A percentile compares a stretch with the other conserved stretches of the same genome.
Evolutionary conservation across 1,139 yeast species (phyloP).

Genomic region (Insectozyma bohioensis): DNA sequence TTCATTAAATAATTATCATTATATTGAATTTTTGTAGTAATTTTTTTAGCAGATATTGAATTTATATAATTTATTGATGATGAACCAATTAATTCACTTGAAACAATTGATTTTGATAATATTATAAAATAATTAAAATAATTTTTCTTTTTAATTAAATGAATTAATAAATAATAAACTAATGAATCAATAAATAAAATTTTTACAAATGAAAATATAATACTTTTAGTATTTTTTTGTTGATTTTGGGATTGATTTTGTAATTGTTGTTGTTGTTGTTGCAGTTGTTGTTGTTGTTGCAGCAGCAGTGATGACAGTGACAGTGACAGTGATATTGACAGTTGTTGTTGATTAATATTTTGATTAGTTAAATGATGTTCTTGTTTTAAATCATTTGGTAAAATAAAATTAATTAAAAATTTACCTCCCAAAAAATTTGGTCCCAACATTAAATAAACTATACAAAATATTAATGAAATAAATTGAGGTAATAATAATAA

Average conservation of each 20-base stretch:
- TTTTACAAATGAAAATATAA: constrained; percentile 20
- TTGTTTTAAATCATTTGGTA: constrained; percentile 8
- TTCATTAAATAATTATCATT: constrained; percentile 20
- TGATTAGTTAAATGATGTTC: neutral
- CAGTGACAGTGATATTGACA: too few relatives aligned
- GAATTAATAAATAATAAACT: constrained; percentile 29
- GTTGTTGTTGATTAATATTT: neutral
- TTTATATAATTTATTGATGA: constrained; percentile 18
- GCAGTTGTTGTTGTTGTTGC: too few relatives aligned
- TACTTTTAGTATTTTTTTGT: constrained; percentile 5
- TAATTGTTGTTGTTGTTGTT: too few relatives aligned
- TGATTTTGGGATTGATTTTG: too few relatives aligned
- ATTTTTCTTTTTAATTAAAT: constrained; percentile 29
- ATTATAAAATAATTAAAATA: constrained; percentile 40
- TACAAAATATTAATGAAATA: constrained; percentile 36
- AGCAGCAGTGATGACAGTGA: too few relatives aligned
- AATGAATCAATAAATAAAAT: constrained; percentile 29
- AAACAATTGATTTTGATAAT: constrained; percentile 51
- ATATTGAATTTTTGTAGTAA: constrained; percentile 18
- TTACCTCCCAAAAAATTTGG: constrained; percentile 44
- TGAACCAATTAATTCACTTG: constrained; percentile 50
- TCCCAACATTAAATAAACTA: constrained; percentile 42
- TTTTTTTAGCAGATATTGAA: constrained; percentile 16
- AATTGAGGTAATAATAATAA: constrained; percentile 43
- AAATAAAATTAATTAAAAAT: constrained; percentile 27